phyloP scores from a whole-genome alignment of 2,329 filamentous ascomycete genomes.

The Botryotinia narcissicola region DNA sequence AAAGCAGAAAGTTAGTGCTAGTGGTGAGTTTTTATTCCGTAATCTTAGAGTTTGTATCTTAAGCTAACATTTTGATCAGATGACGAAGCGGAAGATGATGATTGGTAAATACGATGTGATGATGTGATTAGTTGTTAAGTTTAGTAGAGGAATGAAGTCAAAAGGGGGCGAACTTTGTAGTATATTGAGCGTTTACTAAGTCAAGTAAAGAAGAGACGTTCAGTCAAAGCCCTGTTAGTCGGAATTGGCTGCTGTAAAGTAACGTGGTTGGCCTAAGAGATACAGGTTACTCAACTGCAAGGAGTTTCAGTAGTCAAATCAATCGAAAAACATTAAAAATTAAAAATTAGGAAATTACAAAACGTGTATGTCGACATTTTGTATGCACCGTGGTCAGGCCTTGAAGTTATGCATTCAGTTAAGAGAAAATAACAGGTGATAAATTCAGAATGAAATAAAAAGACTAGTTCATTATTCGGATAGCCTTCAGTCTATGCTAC shows the following conservation, averaged over 20 bases:
- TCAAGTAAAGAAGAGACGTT: background rate
- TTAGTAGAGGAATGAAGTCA: background rate
- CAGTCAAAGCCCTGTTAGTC: background rate
- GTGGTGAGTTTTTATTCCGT: constrained; percentile 64
- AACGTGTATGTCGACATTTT: background rate
- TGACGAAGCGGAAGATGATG: constrained; percentile 74
- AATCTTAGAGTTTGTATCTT: constrained; percentile 28
- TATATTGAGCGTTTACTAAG: constrained; percentile 6
- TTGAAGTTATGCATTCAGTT: background rate
- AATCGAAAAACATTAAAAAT: constrained; percentile 5
- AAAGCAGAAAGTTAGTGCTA: constrained; percentile 92
- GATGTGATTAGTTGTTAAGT: background rate
- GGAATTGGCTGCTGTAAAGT: background rate
- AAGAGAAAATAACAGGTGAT: background rate
- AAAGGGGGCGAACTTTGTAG: background rate
- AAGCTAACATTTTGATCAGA: constrained; percentile 49
- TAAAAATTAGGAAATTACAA: background rate
- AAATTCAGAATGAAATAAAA: background rate
- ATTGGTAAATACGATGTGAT: constrained; percentile 52
- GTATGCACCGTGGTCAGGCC: background rate
- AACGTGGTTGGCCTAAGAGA: background rate
- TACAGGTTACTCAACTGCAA: background rate
- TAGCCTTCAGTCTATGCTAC: constrained; percentile 1
- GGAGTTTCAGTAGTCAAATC: constrained; percentile 11
- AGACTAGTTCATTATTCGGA: background rate